phyloP scores from a whole-genome alignment of 2,329 filamentous ascomycete species.

The Coniella vitis region DNA sequence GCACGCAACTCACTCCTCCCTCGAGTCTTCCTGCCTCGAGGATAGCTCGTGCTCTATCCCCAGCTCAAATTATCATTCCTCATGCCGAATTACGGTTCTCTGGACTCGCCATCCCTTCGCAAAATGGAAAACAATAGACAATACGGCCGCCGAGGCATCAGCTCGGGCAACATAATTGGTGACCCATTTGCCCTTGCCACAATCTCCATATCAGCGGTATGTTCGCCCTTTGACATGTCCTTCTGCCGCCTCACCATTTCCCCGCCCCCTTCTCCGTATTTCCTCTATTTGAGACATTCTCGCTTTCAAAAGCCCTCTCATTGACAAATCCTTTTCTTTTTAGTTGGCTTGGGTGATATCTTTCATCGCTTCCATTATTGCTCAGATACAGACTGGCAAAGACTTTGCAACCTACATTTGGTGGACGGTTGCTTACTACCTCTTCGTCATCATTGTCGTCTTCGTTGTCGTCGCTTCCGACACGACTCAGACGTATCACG shows the following conservation, averaged over 20 bases:
- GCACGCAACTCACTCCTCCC: not conserved
- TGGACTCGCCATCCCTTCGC: constrained; percentile 64
- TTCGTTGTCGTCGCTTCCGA: constrained; percentile 79
- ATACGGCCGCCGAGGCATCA: constrained; percentile 57
- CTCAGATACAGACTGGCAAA: constrained; percentile 43
- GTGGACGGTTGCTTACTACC: constrained; percentile 83
- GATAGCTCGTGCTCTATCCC: constrained; percentile 4
- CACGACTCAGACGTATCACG: constrained; percentile 79
- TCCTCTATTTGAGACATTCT: not conserved
- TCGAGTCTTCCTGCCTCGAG: constrained; percentile 6
- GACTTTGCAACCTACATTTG: constrained; percentile 80
- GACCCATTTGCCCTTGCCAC: constrained; percentile 95
- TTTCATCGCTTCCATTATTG: constrained; percentile 79
- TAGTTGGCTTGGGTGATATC: constrained; percentile 94
- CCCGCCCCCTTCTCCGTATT: not conserved
- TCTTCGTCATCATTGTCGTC: constrained; percentile 75
- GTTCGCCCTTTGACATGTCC: not conserved
- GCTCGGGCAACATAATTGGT: constrained; percentile 82
- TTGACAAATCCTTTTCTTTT: constrained; percentile 19
- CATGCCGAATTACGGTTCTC: constrained; percentile 71
- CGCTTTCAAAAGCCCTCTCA: constrained; percentile 3
- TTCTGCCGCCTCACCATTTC: not conserved
- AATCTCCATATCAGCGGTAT: constrained; percentile 81
- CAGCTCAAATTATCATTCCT: constrained; percentile 28
- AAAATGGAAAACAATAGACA: constrained; percentile 71